Conservation (phyloP, 2,329 filamentous ascomycete genomes). For the Alternaria conjuncta region DNA sequence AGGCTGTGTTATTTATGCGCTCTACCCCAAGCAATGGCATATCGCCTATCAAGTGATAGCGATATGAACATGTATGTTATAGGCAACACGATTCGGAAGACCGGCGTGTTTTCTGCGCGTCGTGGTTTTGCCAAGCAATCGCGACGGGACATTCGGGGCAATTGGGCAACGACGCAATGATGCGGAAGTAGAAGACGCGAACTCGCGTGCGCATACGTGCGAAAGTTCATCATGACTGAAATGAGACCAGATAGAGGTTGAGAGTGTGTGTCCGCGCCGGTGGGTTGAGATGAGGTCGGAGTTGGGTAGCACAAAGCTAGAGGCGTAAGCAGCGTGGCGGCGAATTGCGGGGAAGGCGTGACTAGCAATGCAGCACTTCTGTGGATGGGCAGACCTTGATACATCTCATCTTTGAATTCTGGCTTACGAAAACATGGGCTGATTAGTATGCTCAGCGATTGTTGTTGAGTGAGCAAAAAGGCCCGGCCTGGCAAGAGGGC, state of each 20-base stretch:
- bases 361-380: background rate
- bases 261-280: too few species aligned
- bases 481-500: background rate
- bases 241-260: too few species aligned
- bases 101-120: background rate
- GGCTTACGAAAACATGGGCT: background rate
- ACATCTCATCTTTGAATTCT: background rate
- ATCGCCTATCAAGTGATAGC: background rate
- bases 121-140: background rate
- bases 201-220: background rate
- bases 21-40: background rate
- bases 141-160: background rate
- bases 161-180: background rate
- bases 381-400: background rate
- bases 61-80: background rate
- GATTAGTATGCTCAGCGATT: background rate
- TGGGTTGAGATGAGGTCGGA: slow-evolving; percentile 1
- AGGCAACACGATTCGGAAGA: background rate
- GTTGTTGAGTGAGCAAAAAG: background rate
- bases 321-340: background rate
- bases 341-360: slow-evolving; percentile 6
- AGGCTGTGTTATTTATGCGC: background rate
- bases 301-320: background rate
- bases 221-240: too few species aligned
- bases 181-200: background rate